Base-by-base conservation (phyloP, 768 basidiomycete species). In the Auriculariales sp. region DNA sequence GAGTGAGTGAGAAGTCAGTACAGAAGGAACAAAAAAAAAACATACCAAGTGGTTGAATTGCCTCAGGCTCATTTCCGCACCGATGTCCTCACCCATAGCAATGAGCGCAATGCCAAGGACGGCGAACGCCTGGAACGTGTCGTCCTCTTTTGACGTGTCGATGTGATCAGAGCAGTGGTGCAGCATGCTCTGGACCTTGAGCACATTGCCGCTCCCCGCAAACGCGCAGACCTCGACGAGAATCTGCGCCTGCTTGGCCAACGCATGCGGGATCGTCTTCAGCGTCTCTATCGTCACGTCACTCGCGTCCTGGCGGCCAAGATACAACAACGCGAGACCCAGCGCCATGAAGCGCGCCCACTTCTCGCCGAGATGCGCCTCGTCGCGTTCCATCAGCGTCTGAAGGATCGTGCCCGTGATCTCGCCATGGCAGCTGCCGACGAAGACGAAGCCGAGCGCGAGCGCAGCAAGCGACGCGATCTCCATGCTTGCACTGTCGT, bases 41-140 rank as follows among this genome's bases (percentile, higher is more conserved):
- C 81, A 57, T 55, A 94, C 93, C 49, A 99, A 71, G 62, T 99
- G 95, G 65, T 97, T 95, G 71, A 98, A 94, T 58, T 93, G 90
- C 55, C 95, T 71, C 58, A 98, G 67, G n/a, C 87, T 82, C 95
- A 99, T 98, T 64, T 98, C 90, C 2, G 92, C 81, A 45, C 95
- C 95, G 45, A 97, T 81, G 22, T 98, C 94, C 66, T 99, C 95
- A 17, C 95, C 95, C 92, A 98, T 97, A 3, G 95, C 82, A 36
- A 98, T 86, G 52, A 98, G 65, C 0, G 94, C 82, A 58, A 99
- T 88, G 25, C 91, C 95, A 50, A 98, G 71, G 28, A 94, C 91
- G 14, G 94, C 88, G 54, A 97, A 85, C 0, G 89, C 78, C 63
- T 97, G 88, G 73, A 87, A 89, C 28, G 81, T 81, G 56, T 90